Base-by-base conservation (phyloP, 2,329 filamentous ascomycete genomes). In the Ascochyta fabae region DNA sequence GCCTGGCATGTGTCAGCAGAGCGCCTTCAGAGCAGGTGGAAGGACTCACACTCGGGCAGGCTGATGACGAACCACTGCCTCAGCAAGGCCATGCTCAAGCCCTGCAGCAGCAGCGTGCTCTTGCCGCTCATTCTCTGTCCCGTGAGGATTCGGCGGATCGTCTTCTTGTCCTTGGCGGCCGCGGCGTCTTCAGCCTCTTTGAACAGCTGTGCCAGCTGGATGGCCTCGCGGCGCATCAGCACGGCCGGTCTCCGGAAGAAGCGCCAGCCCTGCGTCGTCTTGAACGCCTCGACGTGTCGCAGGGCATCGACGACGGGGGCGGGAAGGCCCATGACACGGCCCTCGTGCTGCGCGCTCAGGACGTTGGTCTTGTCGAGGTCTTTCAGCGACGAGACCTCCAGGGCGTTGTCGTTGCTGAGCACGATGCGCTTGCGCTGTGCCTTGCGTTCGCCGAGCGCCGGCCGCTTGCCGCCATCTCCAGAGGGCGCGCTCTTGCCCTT, bases 351-450 rank as follows among this genome's bases (percentile, higher is more conserved):
- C 51, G 10, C 60, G 44, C 63, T 68, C 36, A 72, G 52, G 0
- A 81, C 79, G 27, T 79, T 76, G 50, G 83, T 79, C 16, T 83
- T 75, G 77, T 88, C 78, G 50, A 96, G 71, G 44, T 88, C 83
- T 56, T 82, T 78, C 64, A 96, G 81, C 10, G 86, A 89, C 23
- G 81, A 72, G 7, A 98, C 89, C 56, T 88, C 86, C 34, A 97
- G 80, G 45, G 95, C 95, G 78, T 96, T 98, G 76, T 91, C 90
- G 79, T 98, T 99, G 81, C 89, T 94, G 58, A 99, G 86, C 56
- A 96, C 87, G 69, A 99, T 91, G 65, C 91, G 87, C 81, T 96
- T 96, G 63, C 92, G 88, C 72, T 91, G 82, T 26, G 91, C 90
- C 78, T 92, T 96, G 64, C 93, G 87, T 81, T 97, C 93, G 63